These are phyloP conservation scores for Setaria italica DNA, from an alignment of 202 grass and related monocot genomes.

Conservation along the genomic window DNA sequence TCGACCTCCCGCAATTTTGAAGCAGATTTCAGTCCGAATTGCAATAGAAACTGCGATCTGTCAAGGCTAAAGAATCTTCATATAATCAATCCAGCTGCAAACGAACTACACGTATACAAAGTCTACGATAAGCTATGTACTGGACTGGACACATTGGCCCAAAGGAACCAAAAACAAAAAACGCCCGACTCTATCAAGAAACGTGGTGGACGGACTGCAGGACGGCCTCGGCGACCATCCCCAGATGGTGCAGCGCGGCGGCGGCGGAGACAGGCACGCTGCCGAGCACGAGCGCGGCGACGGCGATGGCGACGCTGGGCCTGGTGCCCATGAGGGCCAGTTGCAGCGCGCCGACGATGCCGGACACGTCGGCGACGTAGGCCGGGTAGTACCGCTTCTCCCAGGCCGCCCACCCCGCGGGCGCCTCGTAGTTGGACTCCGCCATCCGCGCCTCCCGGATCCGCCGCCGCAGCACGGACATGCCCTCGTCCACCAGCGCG, in stretches of 20 bases:
- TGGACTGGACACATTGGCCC: too few species aligned
- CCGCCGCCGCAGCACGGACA: constrained; percentile 70
- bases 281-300: constrained; percentile 35
- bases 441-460: constrained; percentile 60
- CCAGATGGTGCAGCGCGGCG: constrained; percentile 42
- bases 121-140: too few species aligned
- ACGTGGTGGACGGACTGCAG: constrained; percentile 32
- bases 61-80: too few species aligned
- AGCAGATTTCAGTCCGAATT: too few species aligned
- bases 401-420: constrained; percentile 70
- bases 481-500: constrained; percentile 63
- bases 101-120: too few species aligned
- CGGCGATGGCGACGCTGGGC: constrained; percentile 56
- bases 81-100: too few species aligned
- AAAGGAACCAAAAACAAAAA: too few species aligned
- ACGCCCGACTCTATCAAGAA: constrained; percentile 20
- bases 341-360: constrained; percentile 65
- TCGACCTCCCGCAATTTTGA: too few species aligned
- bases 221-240: constrained; percentile 23
- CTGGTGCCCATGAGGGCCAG: constrained; percentile 54
- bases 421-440: constrained; percentile 65
- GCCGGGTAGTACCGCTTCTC: constrained; percentile 70
- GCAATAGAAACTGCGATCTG: too few species aligned
- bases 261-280: constrained; percentile 63
- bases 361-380: constrained; percentile 65